phyloP scores from a whole-genome alignment of 108 stramenopile genomes.

The Pseudonitzschia multistriata region DNA sequence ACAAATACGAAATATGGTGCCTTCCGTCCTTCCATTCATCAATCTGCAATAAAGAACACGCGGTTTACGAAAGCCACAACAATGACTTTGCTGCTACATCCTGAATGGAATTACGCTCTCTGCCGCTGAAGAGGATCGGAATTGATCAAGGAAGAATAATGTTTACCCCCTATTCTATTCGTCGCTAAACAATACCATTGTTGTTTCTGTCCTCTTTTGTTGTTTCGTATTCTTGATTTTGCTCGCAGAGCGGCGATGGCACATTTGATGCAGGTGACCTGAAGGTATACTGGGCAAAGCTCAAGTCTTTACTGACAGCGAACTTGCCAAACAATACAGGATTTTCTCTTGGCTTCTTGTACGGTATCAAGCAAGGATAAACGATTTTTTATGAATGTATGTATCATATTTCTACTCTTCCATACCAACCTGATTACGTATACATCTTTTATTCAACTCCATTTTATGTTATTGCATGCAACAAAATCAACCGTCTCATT shows the following conservation, averaged over 20 bases:
- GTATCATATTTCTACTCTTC: slow-evolving; percentile 39
- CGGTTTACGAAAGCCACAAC: not conserved
- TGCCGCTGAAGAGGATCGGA: not conserved
- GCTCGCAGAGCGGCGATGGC: slow-evolving; percentile 55
- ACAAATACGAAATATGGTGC: not conserved
- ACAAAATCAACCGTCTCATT: too few relatives aligned
- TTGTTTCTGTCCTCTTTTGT: not conserved
- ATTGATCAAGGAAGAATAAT: not conserved
- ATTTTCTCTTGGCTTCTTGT: slow-evolving; percentile 83
- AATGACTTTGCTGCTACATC: too few relatives aligned
- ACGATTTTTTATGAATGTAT: too few relatives aligned
- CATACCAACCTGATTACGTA: too few relatives aligned
- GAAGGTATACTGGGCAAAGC: slow-evolving; percentile 76
- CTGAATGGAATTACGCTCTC: too few relatives aligned
- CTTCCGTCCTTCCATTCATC: too few relatives aligned
- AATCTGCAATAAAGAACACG: too few relatives aligned
- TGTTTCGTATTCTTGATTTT: not conserved
- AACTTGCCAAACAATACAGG: slow-evolving; percentile 83
- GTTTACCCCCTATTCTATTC: not conserved
- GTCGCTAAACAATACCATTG: not conserved
- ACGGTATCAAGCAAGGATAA: slow-evolving; percentile 52
- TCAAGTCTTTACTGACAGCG: slow-evolving; percentile 67
- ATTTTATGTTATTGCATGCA: too few relatives aligned
- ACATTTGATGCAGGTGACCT: slow-evolving; percentile 65
- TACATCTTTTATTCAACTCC: too few relatives aligned